These are phyloP conservation scores for Colletotrichum sp. DNA, from an alignment of 2,329 filamentous ascomycete species.

Conservation along the genomic window DNA sequence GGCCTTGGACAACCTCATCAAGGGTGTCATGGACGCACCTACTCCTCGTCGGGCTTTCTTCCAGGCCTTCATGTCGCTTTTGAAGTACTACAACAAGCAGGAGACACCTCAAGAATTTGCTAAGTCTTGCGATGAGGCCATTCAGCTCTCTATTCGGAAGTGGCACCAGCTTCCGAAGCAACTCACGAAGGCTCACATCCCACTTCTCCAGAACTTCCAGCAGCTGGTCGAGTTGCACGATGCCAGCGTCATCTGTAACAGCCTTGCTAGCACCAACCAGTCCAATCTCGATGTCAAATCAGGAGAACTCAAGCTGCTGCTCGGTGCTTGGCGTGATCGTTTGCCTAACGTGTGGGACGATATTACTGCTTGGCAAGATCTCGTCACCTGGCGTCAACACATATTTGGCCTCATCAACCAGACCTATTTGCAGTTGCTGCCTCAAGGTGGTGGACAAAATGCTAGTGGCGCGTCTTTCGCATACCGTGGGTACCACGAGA, in stretches of 20 bases:
- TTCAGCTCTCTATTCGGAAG: constrained; percentile 95
- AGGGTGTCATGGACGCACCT: constrained; percentile 96
- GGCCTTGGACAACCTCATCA: constrained; percentile 90
- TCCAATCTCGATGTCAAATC: constrained; percentile 92
- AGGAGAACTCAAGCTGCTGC: constrained; percentile 89
- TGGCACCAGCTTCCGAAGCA: constrained; percentile 97
- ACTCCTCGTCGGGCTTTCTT: constrained; percentile 95
- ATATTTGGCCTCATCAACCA: constrained; percentile 98
- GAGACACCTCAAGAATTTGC: constrained; percentile 84
- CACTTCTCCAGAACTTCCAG: constrained; percentile 96
- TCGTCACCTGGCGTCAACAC: constrained; percentile 99
- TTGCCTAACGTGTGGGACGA: constrained; percentile 99
- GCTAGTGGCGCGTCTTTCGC: constrained; percentile 92
- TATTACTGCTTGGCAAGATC: constrained; percentile 98
- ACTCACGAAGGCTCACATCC: constrained; percentile 94
- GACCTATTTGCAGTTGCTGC: constrained; percentile 87
- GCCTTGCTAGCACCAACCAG: constrained; percentile 83
- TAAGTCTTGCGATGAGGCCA: constrained; percentile 92
- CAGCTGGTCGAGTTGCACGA: constrained; percentile 97
- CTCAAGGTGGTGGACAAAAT: constrained; percentile 75
- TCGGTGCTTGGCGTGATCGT: constrained; percentile 94
- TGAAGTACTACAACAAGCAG: constrained; percentile 91
- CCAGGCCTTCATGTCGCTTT: constrained; percentile 95
- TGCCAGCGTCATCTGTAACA: constrained; percentile 94
- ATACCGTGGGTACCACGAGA: constrained; percentile 97